A percentile compares a stretch with the other conserved stretches of the same genome.
Evolutionary conservation across 192 early-diverging fungal species (phyloP).

Genomic region (Coemansia sp.): DNA sequence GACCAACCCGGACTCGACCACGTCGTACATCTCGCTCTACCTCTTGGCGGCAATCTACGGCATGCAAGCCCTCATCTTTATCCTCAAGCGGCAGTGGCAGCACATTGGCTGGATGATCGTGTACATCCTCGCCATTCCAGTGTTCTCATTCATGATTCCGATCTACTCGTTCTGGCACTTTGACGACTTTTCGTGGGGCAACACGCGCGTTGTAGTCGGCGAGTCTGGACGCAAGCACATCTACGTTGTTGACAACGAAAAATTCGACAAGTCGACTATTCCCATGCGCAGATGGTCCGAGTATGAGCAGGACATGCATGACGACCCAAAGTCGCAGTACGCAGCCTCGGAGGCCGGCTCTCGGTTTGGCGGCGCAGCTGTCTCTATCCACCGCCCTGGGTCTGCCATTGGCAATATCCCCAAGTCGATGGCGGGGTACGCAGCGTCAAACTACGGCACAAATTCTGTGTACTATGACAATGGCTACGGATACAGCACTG

Average conservation of each 20-base stretch:
- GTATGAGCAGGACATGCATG: conserved; percentile 65
- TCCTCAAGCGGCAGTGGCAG: conserved; percentile 84
- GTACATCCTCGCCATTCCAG: conserved; percentile 84
- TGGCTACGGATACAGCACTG: conserved; percentile 52
- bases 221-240: conserved; percentile 76
- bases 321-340: conserved; percentile 49
- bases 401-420: conserved; percentile 52
- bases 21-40: conserved; percentile 78
- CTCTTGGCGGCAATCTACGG: conserved; percentile 88
- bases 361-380: conserved; percentile 41
- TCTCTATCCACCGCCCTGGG: conserved; percentile 40
- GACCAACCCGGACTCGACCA: conserved; percentile 54
- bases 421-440: conserved; percentile 50
- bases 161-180: conserved; percentile 98
- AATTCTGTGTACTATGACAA: conserved; percentile 53
- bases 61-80: conserved; percentile 83
- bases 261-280: conserved; percentile 73
- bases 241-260: conserved; percentile 69
- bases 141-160: conserved; percentile 80
- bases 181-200: conserved; percentile 99
- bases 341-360: conserved; percentile 40
- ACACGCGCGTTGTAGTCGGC: conserved; percentile 88
- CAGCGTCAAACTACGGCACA: conserved; percentile 33
- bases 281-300: conserved; percentile 80
- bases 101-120: conserved; percentile 98